Evolutionary conservation across 352 stramenopile species (phyloP).

Genomic region (Phytopythium ostracodes): DNA sequence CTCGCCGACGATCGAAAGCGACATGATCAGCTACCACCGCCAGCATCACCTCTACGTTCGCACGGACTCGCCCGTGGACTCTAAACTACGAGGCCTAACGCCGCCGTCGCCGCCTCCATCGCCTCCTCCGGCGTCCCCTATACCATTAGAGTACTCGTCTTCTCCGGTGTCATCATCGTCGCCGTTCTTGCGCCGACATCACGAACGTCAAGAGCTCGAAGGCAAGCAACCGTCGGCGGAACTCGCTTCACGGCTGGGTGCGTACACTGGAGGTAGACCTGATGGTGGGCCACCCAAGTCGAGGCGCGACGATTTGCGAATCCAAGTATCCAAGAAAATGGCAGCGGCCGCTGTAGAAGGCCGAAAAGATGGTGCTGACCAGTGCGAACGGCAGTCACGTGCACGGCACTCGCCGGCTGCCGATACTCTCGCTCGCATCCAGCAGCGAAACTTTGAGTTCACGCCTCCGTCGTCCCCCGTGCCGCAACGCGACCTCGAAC

Average conservation of each 20-base stretch:
- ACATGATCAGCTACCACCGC: neutral
- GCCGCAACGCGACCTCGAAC: slow-evolving; percentile 51
- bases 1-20: slow-evolving; percentile 11
- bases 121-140: slow-evolving; percentile 6
- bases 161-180: slow-evolving; percentile 27
- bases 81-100: neutral
- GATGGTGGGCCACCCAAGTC: slow-evolving; percentile 10
- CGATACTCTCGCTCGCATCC: slow-evolving; percentile 7
- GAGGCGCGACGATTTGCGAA: slow-evolving; percentile 59
- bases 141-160: slow-evolving; percentile 28
- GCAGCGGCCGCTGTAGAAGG: slow-evolving; percentile 27
- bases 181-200: slow-evolving; percentile 23
- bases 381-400: slow-evolving; percentile 3
- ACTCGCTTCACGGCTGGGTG: neutral
- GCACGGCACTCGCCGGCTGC: neutral
- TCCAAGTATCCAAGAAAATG: slow-evolving; percentile 81
- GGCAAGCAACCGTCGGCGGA: slow-evolving; percentile 7
- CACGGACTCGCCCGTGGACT: neutral
- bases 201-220: slow-evolving; percentile 15
- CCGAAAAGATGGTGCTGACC: neutral
- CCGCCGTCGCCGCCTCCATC: slow-evolving; percentile 2
- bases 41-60: slow-evolving; percentile 1
- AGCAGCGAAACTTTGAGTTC: slow-evolving; percentile 27
- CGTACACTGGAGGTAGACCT: neutral
- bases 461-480: slow-evolving; percentile 56